Conservation (phyloP, 371 early-diverging fungal genomes). For the Capillidium heterosporum region DNA sequence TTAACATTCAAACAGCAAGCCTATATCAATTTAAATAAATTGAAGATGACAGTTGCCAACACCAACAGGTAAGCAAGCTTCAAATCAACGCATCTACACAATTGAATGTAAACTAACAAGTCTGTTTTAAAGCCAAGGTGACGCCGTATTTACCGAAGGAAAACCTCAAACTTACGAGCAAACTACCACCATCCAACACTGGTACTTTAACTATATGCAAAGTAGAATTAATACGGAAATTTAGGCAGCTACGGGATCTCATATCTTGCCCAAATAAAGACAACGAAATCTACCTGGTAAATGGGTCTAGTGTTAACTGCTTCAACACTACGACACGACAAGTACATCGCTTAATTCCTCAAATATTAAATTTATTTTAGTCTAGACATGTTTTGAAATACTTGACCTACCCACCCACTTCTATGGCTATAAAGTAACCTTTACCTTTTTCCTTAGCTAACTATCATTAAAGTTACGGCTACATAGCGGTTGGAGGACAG, state of each 20-base stretch:
- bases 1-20: too few relatives aligned
- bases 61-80: too few relatives aligned
- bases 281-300: conserved; percentile 34
- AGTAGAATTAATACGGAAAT: neutral
- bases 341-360: conserved; percentile 1
- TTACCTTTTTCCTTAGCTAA: neutral
- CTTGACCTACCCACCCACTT: conserved; percentile 61
- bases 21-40: too few relatives aligned
- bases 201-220: conserved; percentile 15
- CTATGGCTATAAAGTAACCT: conserved; percentile 44
- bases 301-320: conserved; percentile 29
- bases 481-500: conserved; percentile 80
- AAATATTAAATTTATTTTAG: conserved; percentile 7
- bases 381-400: conserved; percentile 32
- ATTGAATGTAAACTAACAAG: too few relatives aligned
- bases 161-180: conserved; percentile 27
- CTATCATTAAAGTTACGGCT: conserved; percentile 30
- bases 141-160: neutral
- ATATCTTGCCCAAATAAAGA: conserved; percentile 38
- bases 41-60: too few relatives aligned
- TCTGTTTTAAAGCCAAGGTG: neutral
- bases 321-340: conserved; percentile 35
- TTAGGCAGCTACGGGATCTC: conserved; percentile 86
- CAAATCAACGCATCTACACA: too few relatives aligned
- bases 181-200: conserved; percentile 38